Evolutionary conservation across 208 protist genomes (phyloP).

Genomic region (Lotmaria passim): DNA sequence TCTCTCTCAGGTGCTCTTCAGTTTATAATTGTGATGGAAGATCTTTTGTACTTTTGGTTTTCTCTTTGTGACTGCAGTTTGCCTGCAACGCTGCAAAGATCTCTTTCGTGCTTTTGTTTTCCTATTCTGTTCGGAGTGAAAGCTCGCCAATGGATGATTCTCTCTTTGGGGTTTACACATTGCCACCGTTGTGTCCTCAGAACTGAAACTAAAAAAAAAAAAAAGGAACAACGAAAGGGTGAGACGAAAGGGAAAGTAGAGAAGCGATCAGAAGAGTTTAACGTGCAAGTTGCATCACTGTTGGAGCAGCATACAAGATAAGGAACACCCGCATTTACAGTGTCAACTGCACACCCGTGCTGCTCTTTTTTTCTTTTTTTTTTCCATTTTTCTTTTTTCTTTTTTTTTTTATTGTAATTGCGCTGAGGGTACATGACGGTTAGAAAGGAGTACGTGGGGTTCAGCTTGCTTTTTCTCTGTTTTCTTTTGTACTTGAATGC

Average conservation of each 20-base stretch:
- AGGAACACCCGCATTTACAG: too few species aligned
- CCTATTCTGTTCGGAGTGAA: too few species aligned
- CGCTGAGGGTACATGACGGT: neutral
- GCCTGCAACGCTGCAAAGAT: neutral
- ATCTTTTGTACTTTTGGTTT: slow-evolving; percentile 13
- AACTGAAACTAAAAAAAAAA: too few species aligned
- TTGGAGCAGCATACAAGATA: too few species aligned
- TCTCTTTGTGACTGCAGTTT: neutral
- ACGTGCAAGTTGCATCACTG: too few species aligned
- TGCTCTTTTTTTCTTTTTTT: slow-evolving; percentile 10
- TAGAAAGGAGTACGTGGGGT: neutral
- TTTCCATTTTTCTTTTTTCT: slow-evolving; percentile 11
- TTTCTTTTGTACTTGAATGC: slow-evolving; percentile 14
- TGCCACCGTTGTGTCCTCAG: neutral
- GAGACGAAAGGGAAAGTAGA: too few species aligned
- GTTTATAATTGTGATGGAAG: neutral
- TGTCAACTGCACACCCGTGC: too few species aligned
- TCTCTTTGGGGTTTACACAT: neutral
- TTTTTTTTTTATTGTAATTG: slow-evolving; percentile 4
- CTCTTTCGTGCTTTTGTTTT: too few species aligned
- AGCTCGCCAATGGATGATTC: neutral
- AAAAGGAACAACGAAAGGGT: too few species aligned
- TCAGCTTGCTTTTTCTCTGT: slow-evolving; percentile 23
- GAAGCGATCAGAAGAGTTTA: too few species aligned
- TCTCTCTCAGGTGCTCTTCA: slow-evolving; percentile 5